These are phyloP conservation scores for Thielaviopsis punctulata DNA, from an alignment of 2,329 filamentous ascomycete species.

Conservation along the genomic window DNA sequence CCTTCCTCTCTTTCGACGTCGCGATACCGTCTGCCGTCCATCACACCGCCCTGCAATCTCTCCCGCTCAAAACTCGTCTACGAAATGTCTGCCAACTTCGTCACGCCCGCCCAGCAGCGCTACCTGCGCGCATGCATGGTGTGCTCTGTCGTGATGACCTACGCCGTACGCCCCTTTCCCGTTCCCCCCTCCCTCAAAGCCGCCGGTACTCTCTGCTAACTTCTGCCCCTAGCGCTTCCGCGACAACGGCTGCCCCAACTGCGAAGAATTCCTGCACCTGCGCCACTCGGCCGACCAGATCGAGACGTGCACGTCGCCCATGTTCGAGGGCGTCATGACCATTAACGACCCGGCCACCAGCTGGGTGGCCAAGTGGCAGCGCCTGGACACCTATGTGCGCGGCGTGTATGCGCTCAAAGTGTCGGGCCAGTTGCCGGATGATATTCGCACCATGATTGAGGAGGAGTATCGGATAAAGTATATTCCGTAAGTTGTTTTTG, in stretches of 20 bases:
- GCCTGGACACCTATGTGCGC: slow-evolving; percentile 70
- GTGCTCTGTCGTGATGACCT: slow-evolving; percentile 83
- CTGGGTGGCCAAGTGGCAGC: slow-evolving; percentile 96
- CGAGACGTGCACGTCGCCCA: slow-evolving; percentile 83
- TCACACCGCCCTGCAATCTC: not conserved
- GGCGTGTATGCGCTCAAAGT: slow-evolving; percentile 95
- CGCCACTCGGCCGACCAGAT: slow-evolving; percentile 63
- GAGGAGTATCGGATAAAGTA: slow-evolving; percentile 48
- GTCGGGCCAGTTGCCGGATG: slow-evolving; percentile 57
- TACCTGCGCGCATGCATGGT: slow-evolving; percentile 96
- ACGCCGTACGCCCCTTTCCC: slow-evolving; percentile 35
- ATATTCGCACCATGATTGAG: slow-evolving; percentile 41
- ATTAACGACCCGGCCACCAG: slow-evolving; percentile 66
- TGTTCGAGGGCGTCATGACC: slow-evolving; percentile 84
- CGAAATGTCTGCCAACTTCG: slow-evolving; percentile 27
- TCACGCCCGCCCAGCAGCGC: slow-evolving; percentile 59
- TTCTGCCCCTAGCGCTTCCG: slow-evolving; percentile 53
- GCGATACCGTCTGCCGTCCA: not conserved
- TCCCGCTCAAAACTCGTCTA: not conserved
- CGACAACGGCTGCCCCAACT: slow-evolving; percentile 84
- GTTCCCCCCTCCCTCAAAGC: slow-evolving; percentile 4
- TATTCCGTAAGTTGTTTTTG: slow-evolving; percentile 41
- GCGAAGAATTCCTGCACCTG: slow-evolving; percentile 80
- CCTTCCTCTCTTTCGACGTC: too few relatives aligned
- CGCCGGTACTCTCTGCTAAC: not conserved